Conservation (phyloP, 2,329 filamentous ascomycete genomes). For the Colletotrichum sp. region DNA sequence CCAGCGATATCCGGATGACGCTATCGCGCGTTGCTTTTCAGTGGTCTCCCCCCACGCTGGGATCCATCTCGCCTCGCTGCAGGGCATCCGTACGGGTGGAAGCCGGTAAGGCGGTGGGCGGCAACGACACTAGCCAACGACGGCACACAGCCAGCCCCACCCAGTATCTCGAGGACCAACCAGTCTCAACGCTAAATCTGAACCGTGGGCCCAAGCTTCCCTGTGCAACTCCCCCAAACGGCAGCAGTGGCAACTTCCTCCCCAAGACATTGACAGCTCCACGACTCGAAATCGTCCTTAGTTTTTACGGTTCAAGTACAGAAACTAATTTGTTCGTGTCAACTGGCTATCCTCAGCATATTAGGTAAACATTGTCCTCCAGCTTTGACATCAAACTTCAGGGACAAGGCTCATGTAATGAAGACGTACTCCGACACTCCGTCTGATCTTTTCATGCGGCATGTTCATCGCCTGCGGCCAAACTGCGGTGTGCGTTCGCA, state of each 20-base stretch:
- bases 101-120: background rate
- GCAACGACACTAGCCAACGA: background rate
- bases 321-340: background rate
- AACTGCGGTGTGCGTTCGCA: background rate
- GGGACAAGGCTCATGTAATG: background rate
- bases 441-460: background rate
- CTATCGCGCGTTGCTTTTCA: constrained; percentile 14
- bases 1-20: constrained; percentile 8
- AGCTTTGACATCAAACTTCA: background rate
- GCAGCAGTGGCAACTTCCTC: background rate
- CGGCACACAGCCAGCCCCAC: background rate
- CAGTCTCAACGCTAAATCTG: background rate
- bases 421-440: background rate
- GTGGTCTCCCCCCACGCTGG: constrained; percentile 1
- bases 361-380: background rate
- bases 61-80: constrained; percentile 10
- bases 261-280: background rate
- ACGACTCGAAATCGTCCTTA: background rate
- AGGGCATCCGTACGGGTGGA: background rate
- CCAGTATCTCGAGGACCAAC: background rate
- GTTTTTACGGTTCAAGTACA: background rate
- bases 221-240: background rate
- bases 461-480: background rate
- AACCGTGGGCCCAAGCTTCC: constrained; percentile 2
- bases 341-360: background rate